Conservation (phyloP, 2,329 filamentous ascomycete species). For the Scedosporium boydii region DNA sequence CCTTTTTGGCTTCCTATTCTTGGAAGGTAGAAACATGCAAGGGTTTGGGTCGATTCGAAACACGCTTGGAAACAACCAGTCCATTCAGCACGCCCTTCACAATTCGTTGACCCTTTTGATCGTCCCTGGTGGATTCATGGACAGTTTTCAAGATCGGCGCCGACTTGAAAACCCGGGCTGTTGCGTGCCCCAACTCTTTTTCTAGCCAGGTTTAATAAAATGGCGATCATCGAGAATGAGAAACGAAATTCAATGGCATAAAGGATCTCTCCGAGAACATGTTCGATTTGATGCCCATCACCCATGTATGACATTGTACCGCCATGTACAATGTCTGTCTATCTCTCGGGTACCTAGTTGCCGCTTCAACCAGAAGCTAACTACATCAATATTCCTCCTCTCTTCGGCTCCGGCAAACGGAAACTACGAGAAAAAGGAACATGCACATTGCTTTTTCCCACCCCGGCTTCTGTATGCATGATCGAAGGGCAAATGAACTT, state of each 20-base stretch:
- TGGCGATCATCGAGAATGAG: background rate
- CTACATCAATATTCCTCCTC: too few species aligned
- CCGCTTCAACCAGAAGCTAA: background rate
- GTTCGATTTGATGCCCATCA: too few species aligned
- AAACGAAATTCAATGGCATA: too few species aligned
- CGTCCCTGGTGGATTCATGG: background rate
- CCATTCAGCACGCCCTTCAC: background rate
- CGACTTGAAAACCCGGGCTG: background rate
- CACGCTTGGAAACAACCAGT: background rate
- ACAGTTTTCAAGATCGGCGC: background rate
- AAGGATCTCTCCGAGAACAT: too few species aligned
- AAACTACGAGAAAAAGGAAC: background rate
- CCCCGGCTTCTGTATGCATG: background rate
- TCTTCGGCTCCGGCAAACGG: too few species aligned
- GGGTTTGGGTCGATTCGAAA: background rate
- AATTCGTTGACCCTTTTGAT: background rate
- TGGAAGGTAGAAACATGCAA: background rate
- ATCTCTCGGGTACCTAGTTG: background rate
- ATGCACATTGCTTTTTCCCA: background rate
- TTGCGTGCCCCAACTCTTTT: background rate
- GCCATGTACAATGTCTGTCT: background rate
- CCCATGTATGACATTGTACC: background rate
- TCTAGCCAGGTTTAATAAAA: background rate
- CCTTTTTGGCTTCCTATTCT: background rate
- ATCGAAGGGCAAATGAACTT: background rate